These are phyloP conservation scores for Heterobasidion parviporum DNA, from an alignment of 1,284 basidiomycete species.

Conservation along the genomic window DNA sequence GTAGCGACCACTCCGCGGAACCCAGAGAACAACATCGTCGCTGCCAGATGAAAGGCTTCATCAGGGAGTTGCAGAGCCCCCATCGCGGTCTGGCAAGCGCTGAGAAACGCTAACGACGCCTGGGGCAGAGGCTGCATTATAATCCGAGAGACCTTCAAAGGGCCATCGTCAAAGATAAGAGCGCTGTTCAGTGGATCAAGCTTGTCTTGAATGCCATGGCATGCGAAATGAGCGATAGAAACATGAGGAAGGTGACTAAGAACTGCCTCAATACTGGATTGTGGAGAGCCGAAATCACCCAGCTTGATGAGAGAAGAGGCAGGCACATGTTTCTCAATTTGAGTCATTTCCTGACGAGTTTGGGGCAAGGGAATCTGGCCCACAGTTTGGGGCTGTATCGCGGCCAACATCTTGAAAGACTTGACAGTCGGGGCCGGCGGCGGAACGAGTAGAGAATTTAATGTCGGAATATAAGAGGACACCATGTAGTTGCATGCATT, in stretches of 20 bases:
- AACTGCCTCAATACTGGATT: not conserved
- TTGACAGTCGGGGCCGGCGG: not conserved
- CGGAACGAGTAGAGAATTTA: slow-evolving; percentile 1
- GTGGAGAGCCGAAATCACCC: slow-evolving; percentile 1
- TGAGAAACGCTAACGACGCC: not conserved
- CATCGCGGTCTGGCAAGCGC: slow-evolving; percentile 3
- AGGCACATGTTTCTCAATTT: not conserved
- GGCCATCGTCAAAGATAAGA: not conserved
- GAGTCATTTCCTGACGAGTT: not conserved
- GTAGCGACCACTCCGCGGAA: slow-evolving; percentile 16
- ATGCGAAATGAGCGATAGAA: slow-evolving; percentile 1
- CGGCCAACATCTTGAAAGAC: not conserved
- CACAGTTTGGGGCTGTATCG: slow-evolving; percentile 1
- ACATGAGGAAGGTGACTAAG: not conserved
- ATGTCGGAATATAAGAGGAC: slow-evolving; percentile 17
- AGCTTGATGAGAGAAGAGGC: slow-evolving; percentile 6
- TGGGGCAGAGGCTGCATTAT: not conserved
- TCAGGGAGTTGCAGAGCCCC: not conserved
- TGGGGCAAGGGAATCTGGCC: not conserved
- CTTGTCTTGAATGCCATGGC: not conserved
- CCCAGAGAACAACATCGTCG: slow-evolving; percentile 17
- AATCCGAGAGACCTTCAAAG: not conserved
- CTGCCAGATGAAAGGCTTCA: slow-evolving; percentile 14
- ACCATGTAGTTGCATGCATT: slow-evolving; percentile 10
- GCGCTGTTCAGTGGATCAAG: not conserved